Conservation (phyloP, 2,329 filamentous ascomycete species). For the Monosporascus sp. region DNA sequence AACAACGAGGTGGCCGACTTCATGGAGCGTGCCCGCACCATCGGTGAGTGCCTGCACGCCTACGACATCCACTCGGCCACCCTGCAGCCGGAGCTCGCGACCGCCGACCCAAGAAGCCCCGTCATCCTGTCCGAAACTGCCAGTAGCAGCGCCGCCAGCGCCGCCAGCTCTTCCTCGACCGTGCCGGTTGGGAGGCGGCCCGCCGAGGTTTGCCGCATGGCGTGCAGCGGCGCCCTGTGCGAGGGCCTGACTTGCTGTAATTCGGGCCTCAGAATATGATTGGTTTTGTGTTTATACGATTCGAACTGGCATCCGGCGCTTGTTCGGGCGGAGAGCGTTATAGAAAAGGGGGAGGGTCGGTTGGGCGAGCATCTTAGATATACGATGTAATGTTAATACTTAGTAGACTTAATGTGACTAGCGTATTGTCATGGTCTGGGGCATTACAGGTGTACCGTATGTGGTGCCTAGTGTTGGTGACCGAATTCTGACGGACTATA, state of each 20-base stretch:
- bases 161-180: slow-evolving; percentile 4
- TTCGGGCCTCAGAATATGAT: slow-evolving; percentile 4
- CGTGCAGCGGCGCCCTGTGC: slow-evolving; percentile 24
- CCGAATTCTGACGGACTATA: no score
- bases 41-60: slow-evolving; percentile 65
- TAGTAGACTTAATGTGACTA: no score
- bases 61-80: slow-evolving; percentile 70
- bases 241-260: slow-evolving; percentile 26
- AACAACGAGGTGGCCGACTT: slow-evolving; percentile 54
- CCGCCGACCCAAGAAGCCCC: background rate
- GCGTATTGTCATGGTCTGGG: no score
- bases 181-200: slow-evolving; percentile 26
- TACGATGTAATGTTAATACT: no score
- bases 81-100: slow-evolving; percentile 57
- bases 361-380: no score
- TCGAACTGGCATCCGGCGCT: no score
- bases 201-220: slow-evolving; percentile 23
- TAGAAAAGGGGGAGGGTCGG: background rate
- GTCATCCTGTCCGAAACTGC: background rate
- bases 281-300: background rate
- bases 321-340: background rate
- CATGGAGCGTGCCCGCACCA: slow-evolving; percentile 53
- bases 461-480: no score
- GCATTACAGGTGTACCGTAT: no score
- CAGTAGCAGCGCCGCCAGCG: background rate